Conservation (phyloP, 2,329 filamentous ascomycete species). For the Leptographium flavum region DNA sequence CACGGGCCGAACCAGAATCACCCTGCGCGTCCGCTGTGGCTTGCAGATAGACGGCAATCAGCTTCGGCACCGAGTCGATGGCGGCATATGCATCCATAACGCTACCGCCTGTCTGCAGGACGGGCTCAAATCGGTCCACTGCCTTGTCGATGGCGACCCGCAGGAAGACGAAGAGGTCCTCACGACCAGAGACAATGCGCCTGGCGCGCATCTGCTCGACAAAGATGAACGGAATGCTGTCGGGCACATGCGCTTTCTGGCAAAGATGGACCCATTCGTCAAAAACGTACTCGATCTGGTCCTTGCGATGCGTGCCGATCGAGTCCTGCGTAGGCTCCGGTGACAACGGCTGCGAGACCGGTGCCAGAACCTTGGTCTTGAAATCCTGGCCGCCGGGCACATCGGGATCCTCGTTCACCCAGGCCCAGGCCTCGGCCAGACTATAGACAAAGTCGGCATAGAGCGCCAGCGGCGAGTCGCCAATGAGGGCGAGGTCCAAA, state of each 20-base stretch:
- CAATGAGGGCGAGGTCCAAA: slow-evolving; percentile 64
- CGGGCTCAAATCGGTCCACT: slow-evolving; percentile 62
- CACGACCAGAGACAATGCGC: slow-evolving; percentile 56
- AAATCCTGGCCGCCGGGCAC: slow-evolving; percentile 54
- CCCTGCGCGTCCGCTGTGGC: slow-evolving; percentile 50
- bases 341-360: slow-evolving; percentile 24
- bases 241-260: slow-evolving; percentile 61
- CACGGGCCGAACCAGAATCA: slow-evolving; percentile 34
- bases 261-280: slow-evolving; percentile 84
- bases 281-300: slow-evolving; percentile 89
- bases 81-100: slow-evolving; percentile 41
- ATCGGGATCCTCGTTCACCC: slow-evolving; percentile 61
- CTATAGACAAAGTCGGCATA: slow-evolving; percentile 78
- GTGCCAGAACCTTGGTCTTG: slow-evolving; percentile 43
- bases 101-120: slow-evolving; percentile 45
- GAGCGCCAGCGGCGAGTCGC: slow-evolving; percentile 61
- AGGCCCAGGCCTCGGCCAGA: slow-evolving; percentile 65
- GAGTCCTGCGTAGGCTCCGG: slow-evolving; percentile 32
- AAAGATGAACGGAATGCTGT: slow-evolving; percentile 60
- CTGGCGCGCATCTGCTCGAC: slow-evolving; percentile 69
- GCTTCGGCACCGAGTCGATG: slow-evolving; percentile 69
- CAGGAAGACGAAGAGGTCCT: slow-evolving; percentile 69
- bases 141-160: slow-evolving; percentile 69
- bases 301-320: slow-evolving; percentile 45
- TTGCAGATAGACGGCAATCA: slow-evolving; percentile 63